These are phyloP conservation scores for Aspergillus neoniger DNA, from an alignment of 2,329 filamentous ascomycete genomes.

Conservation along the genomic window DNA sequence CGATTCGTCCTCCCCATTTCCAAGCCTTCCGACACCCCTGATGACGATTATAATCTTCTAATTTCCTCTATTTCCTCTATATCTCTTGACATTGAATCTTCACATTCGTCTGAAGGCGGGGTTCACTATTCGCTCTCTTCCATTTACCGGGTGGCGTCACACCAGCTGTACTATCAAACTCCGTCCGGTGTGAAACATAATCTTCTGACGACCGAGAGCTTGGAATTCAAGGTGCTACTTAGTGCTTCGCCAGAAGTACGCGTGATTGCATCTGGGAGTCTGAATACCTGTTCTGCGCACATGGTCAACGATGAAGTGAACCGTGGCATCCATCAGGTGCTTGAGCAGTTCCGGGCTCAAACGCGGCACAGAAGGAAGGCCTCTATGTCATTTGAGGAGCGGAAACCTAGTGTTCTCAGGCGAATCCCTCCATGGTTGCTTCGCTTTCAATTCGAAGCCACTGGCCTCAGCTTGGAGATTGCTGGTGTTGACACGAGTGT, in stretches of 20 bases:
- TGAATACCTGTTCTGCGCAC: constrained; percentile 85
- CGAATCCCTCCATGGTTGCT: constrained; percentile 81
- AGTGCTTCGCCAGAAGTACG: constrained; percentile 83
- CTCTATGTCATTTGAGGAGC: constrained; percentile 50
- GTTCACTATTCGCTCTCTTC: constrained; percentile 84
- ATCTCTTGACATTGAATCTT: constrained; percentile 89
- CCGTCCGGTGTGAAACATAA: constrained; percentile 80
- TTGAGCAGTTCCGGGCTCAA: constrained; percentile 75
- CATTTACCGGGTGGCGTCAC: constrained; percentile 78
- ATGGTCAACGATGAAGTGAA: constrained; percentile 91
- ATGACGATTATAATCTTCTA: constrained; percentile 88
- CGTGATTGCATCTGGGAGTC: constrained; percentile 74
- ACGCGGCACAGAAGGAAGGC: constrained; percentile 64
- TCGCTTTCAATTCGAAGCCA: constrained; percentile 80
- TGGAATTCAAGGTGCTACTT: constrained; percentile 83
- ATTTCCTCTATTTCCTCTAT: constrained; percentile 94
- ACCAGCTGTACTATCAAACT: constrained; percentile 93
- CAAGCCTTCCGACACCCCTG: constrained; percentile 56
- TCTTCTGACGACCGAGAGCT: constrained; percentile 79
- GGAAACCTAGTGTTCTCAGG: constrained; percentile 70
- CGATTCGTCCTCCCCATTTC: constrained; percentile 85
- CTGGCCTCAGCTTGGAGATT: constrained; percentile 86
- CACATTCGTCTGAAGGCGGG: constrained; percentile 82
- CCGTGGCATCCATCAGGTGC: constrained; percentile 87
- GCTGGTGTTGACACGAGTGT: constrained; percentile 85